These are phyloP conservation scores for Talaromyces sp. DNA, from an alignment of 2,329 filamentous ascomycete genomes.

Conservation along the genomic window DNA sequence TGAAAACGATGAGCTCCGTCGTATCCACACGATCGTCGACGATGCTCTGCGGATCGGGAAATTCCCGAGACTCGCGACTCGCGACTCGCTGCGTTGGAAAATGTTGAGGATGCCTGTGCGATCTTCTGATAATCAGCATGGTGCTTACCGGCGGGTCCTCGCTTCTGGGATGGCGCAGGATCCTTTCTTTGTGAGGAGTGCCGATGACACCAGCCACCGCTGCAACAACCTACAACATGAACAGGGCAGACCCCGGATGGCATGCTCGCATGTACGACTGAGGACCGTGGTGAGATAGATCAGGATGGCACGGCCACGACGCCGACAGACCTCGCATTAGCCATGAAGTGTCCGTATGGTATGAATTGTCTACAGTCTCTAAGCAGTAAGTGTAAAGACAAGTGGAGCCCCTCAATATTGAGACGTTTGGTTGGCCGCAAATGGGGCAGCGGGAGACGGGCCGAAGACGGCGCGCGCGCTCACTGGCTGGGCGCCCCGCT, in stretches of 20 bases:
- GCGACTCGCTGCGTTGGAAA: not conserved
- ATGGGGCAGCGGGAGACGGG: not conserved
- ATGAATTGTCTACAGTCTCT: too few relatives aligned
- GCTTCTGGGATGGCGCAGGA: not conserved
- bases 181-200: not conserved
- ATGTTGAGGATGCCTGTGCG: not conserved
- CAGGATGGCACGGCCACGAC: not conserved
- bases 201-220: not conserved
- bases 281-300: not conserved
- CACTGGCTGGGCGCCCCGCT: not conserved
- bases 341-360: too few relatives aligned
- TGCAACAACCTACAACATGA: not conserved
- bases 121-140: not conserved
- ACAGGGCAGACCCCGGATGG: not conserved
- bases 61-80: not conserved
- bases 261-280: not conserved
- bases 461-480: not conserved
- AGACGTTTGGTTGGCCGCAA: not conserved
- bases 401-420: not conserved
- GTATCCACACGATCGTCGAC: too few relatives aligned
- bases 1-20: too few relatives aligned
- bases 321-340: not conserved
- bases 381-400: not conserved
- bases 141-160: not conserved
- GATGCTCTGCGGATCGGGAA: not conserved